phyloP scores from a whole-genome alignment of 495 filamentous ascomycete genomes.

The Extremus antarcticus region DNA sequence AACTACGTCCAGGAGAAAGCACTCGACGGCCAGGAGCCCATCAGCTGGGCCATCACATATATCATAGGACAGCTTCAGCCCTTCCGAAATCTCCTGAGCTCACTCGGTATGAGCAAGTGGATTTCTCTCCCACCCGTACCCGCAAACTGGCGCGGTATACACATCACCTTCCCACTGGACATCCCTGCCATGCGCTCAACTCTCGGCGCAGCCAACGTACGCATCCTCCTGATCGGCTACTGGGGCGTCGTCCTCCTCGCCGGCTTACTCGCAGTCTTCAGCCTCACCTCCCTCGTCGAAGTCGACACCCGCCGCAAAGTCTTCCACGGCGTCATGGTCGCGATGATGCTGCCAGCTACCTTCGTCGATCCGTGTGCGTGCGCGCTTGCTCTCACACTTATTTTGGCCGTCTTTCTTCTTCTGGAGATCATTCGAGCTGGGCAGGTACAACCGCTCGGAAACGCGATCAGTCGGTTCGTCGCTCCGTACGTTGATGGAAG shows the following conservation, averaged over 20 bases:
- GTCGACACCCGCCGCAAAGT: conserved; percentile 97
- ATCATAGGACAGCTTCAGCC: conserved; percentile 63
- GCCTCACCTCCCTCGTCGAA: conserved; percentile 52
- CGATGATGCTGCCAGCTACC: conserved; percentile 79
- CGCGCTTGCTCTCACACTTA: conserved; percentile 61
- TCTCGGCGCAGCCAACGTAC: conserved; percentile 66
- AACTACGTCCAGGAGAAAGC: conserved; percentile 54
- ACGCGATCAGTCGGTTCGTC: conserved; percentile 71
- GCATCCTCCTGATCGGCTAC: conserved; percentile 66
- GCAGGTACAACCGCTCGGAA: conserved; percentile 79
- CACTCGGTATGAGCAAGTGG: conserved; percentile 60
- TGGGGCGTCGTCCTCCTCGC: conserved; percentile 54
- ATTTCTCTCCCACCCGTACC: conserved; percentile 51
- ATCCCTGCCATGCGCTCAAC: conserved; percentile 9
- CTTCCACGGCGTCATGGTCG: conserved; percentile 96
- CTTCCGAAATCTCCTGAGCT: conserved; percentile 35
- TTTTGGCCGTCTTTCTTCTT: conserved; percentile 72
- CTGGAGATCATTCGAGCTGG: conserved; percentile 81
- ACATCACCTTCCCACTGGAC: conserved; percentile 4
- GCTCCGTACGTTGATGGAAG: conserved; percentile 90
- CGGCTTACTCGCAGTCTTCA: conserved; percentile 63
- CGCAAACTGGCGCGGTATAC: conserved; percentile 1
- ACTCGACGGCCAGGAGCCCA: conserved; percentile 61
- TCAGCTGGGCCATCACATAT: conserved; percentile 89
- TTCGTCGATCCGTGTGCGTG: conserved; percentile 79